Evolutionary conservation across 106 monocot species (phyloP), one percentile per base, ranked within the genome.

Genomic region (Amphibolis antarctica): DNA sequence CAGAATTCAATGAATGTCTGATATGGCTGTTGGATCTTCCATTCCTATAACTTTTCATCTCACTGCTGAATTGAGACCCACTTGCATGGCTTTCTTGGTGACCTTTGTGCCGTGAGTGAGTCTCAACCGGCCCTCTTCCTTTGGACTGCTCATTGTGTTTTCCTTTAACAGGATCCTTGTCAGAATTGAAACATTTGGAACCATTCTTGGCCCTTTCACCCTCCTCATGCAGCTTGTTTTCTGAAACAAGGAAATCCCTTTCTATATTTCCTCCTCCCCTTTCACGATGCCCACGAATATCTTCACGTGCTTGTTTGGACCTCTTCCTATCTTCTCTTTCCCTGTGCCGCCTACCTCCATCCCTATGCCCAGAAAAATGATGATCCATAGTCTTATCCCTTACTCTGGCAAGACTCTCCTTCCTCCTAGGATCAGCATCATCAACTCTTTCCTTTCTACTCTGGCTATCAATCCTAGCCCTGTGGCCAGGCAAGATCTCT

Each of bases 271-370:
- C 76, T 71, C 78, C 87, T 53, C 81, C 92, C 78, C 87, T 92
- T 72, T 80, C 82, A 47, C 73, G 53, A 30, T 76, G 78, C 12
- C 51, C 61, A 19, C 42, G 58, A 14, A 52, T 22, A 53, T 82
- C 78, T 67, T 89, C 85, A 66, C 76, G 78, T 24, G 46, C 17
- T 15, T 63, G 12, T 63, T 82, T 93, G 46, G 82, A 52, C 44
- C 80, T 77, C 66, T 82, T 75, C 52, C 79, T 82, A 28, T 83
- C 81, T 57, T 93, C 85, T 76, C 80, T 76, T 51, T 93, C 93
- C 55, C 74, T 78, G 45, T 79, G 80, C 27, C 72, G 74, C 76
- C 71, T 71, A 61, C 44, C 82, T 30, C 85, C 93, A 66, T 93
- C 82, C 67, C 78, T 82, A 36, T 80, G 84, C 67, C 79, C 81